Base-by-base conservation (phyloP, 2,329 filamentous ascomycete genomes). In the Grosmannia huntii region DNA sequence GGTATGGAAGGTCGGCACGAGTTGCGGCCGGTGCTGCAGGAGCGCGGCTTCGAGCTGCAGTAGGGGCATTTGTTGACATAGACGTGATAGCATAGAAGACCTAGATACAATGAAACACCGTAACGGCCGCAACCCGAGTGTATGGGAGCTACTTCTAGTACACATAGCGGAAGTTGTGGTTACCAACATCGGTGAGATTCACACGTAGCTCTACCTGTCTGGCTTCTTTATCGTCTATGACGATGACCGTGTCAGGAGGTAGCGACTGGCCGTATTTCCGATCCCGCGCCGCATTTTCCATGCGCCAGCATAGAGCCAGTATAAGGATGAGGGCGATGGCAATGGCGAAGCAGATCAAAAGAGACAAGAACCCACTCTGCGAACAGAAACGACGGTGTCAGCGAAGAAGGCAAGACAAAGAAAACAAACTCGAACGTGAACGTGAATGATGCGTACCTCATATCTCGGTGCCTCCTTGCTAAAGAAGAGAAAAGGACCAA, bases 401-500 rank as follows among this genome's bases (percentile, higher is more conserved):
- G 38, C 16, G 4, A 14, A 41, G n/a, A 4, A 41, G 19, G 11
- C 6, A 41, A 41, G 19, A 50, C 3, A 25, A 16, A 27, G 16
- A 50, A 25, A 50, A 27, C 3, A 50, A 27, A 16, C 10, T 23
- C 12, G 2, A 7, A n/a, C n/a, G n/a, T n/a, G n/a, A n/a, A n/a
- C n/a, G n/a, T n/a, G n/a, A n/a, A n/a, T n/a, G n/a, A 19, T 25
- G 5, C 21, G 16, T 50, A 28, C 48, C 48, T 63, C 65, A 31
- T 75, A 75, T 3, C 65, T 66, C 5, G 71, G 73, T 1, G 73
- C 71, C 61, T 85, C 79, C 14, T 72, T 65, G 0, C 73, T 68
- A 52, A 76, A 76, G 67, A 83, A 85, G 69, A 85, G 84, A 67
- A 84, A 84, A 0, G 83, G 82, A 0, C 81, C 78, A 4, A 74